A percentile compares a stretch with the other conserved stretches of the same genome.
Evolutionary conservation across 2,329 filamentous ascomycete species (phyloP).

Genomic region (Cladophialophora yegresii): DNA sequence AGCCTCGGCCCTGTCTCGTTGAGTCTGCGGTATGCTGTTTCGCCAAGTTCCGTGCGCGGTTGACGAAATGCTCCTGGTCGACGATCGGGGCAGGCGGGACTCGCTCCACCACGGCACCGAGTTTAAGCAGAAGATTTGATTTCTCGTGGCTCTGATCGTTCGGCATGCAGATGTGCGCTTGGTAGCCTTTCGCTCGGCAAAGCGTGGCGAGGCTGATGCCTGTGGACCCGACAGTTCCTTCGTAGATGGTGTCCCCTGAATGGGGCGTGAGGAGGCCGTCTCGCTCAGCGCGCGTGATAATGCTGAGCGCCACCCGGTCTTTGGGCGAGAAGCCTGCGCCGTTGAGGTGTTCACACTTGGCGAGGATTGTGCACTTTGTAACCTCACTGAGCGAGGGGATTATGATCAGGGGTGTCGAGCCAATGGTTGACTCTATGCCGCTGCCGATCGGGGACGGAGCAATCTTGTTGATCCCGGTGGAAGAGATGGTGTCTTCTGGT

Average conservation of each 20-base stretch:
- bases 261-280: slow-evolving; percentile 73
- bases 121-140: slow-evolving; percentile 79
- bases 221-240: slow-evolving; percentile 94
- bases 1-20: slow-evolving; percentile 68
- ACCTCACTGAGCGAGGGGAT: slow-evolving; percentile 83
- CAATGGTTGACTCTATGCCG: slow-evolving; percentile 89
- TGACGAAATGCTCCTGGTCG: slow-evolving; percentile 92
- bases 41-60: slow-evolving; percentile 78
- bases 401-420: slow-evolving; percentile 84
- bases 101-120: slow-evolving; percentile 89
- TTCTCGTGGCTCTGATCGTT: slow-evolving; percentile 88
- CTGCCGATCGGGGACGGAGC: slow-evolving; percentile 12
- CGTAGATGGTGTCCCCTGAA: slow-evolving; percentile 91
- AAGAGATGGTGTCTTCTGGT: slow-evolving; percentile 1
- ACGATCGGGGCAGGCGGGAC: slow-evolving; percentile 90
- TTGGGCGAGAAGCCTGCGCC: slow-evolving; percentile 92
- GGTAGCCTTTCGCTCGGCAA: slow-evolving; percentile 83
- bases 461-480: not conserved
- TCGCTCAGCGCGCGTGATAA: slow-evolving; percentile 81
- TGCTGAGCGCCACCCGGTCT: slow-evolving; percentile 87
- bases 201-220: slow-evolving; percentile 92
- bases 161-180: slow-evolving; percentile 96
- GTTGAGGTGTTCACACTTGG: slow-evolving; percentile 95
- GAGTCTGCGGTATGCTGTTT: slow-evolving; percentile 66
- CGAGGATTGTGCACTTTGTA: slow-evolving; percentile 85